A percentile compares a stretch with the other conserved stretches of the same genome.
phyloP scores from a whole-genome alignment of 768 basidiomycete genomes.

The Lentinula aciculospora region DNA sequence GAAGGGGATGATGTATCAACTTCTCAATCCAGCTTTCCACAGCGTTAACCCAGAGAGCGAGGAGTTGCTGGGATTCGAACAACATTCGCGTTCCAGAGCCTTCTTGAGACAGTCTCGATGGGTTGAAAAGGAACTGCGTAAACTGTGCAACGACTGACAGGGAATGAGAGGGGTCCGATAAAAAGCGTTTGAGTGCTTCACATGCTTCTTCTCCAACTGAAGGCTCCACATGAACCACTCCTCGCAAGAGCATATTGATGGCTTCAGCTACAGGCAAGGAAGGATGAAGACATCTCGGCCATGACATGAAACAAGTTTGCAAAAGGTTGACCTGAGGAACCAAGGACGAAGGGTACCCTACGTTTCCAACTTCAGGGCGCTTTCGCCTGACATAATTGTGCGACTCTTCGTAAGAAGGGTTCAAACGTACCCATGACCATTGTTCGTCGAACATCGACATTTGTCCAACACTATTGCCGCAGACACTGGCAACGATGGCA shows the following conservation, averaged over 20 bases:
- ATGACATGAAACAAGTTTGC: conserved; percentile 72
- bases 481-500: conserved; percentile 49
- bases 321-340: conserved; percentile 65
- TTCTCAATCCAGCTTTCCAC: conserved; percentile 64
- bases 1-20: conserved; percentile 34
- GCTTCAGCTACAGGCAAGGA: conserved; percentile 50
- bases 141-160: conserved; percentile 57
- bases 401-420: conserved; percentile 60
- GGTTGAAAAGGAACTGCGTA: conserved; percentile 70
- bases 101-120: conserved; percentile 56
- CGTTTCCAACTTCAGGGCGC: conserved; percentile 52
- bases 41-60: conserved; percentile 68
- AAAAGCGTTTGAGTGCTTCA: conserved; percentile 66
- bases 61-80: conserved; percentile 60
- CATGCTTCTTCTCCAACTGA: conserved; percentile 62
- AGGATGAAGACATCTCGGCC: conserved; percentile 75
- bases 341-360: conserved; percentile 62
- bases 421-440: conserved; percentile 60
- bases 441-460: conserved; percentile 88
- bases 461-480: conserved; percentile 58
- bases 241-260: conserved; percentile 74
- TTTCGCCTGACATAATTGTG: conserved; percentile 63
- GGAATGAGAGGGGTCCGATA: conserved; percentile 52
- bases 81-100: conserved; percentile 57
- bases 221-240: conserved; percentile 84